Conservation (phyloP, 2,329 filamentous ascomycete species). For the Paraconiothyrium brasiliense region DNA sequence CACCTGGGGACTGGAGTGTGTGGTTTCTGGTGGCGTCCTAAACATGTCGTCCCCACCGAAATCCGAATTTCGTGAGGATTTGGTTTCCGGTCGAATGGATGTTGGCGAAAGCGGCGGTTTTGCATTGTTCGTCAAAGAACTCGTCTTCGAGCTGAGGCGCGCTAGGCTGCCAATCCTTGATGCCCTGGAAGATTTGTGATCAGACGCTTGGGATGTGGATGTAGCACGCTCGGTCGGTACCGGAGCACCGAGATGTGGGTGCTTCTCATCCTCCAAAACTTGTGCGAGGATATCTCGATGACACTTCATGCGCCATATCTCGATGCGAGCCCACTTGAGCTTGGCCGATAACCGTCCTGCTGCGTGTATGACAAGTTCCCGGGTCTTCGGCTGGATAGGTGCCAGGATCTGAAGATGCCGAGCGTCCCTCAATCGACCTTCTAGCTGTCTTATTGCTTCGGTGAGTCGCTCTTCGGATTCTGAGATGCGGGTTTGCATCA, state of each 20-base stretch:
- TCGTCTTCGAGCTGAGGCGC: slow-evolving; percentile 49
- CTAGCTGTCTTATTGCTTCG: slow-evolving; percentile 77
- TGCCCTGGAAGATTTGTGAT: slow-evolving; percentile 35
- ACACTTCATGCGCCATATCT: slow-evolving; percentile 91
- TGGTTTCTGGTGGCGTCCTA: slow-evolving; percentile 57
- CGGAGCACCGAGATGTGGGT: slow-evolving; percentile 44
- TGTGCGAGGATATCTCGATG: slow-evolving; percentile 87
- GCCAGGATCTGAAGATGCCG: slow-evolving; percentile 88
- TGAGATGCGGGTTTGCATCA: slow-evolving; percentile 83
- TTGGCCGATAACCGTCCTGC: slow-evolving; percentile 87
- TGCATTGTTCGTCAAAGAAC: slow-evolving; percentile 39
- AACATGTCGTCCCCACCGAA: slow-evolving; percentile 52
- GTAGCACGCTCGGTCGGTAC: slow-evolving; percentile 37
- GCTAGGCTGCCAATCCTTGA: slow-evolving; percentile 46
- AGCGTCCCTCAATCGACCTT: slow-evolving; percentile 85
- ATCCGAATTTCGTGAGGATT: slow-evolving; percentile 49
- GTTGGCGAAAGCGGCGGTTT: slow-evolving; percentile 46
- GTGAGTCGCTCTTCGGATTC: slow-evolving; percentile 84
- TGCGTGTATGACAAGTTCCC: slow-evolving; percentile 85
- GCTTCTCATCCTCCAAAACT: slow-evolving; percentile 83
- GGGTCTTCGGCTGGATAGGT: slow-evolving; percentile 88
- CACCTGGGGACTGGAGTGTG: slow-evolving; percentile 47
- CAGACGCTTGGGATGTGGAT: slow-evolving; percentile 31
- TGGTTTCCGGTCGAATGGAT: slow-evolving; percentile 44
- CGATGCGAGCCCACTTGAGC: slow-evolving; percentile 91